A percentile compares a stretch with the other conserved stretches of the same genome.
Conservation (phyloP, 495 filamentous ascomycete species). For the Platismatia glauca region DNA sequence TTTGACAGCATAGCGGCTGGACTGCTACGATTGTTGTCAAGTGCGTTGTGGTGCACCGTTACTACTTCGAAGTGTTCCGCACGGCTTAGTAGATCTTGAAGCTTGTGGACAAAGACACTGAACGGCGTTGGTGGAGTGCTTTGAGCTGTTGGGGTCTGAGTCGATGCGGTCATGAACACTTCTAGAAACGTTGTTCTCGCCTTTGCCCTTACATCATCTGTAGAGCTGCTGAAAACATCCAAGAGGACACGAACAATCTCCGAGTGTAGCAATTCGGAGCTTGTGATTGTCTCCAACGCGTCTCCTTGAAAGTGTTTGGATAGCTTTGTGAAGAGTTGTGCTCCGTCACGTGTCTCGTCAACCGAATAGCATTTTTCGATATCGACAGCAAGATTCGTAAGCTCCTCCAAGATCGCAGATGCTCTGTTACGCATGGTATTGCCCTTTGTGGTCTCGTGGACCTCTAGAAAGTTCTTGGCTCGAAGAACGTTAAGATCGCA, state of each 20-base stretch:
- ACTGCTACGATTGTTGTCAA: conserved; percentile 86
- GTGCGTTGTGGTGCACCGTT: conserved; percentile 86
- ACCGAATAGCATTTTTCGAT: conserved; percentile 60
- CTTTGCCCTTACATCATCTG: conserved; percentile 34
- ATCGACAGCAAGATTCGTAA: conserved; percentile 61
- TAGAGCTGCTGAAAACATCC: conserved; percentile 63
- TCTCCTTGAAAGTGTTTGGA: conserved; percentile 86
- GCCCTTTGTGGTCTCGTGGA: conserved; percentile 66
- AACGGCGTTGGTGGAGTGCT: conserved; percentile 70
- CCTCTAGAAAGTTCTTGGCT: conserved; percentile 73
- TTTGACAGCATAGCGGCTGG: conserved; percentile 94
- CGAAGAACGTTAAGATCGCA: conserved; percentile 64
- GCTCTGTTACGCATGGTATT: conserved; percentile 70
- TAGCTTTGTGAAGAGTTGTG: conserved; percentile 61
- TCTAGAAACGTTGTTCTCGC: conserved; percentile 80
- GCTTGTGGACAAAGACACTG: conserved; percentile 82
- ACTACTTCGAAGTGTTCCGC: conserved; percentile 97
- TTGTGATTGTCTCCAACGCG: conserved; percentile 88
- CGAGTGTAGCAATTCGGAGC: conserved; percentile 85
- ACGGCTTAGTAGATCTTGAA: conserved; percentile 90
- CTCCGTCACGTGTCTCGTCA: conserved; percentile 44
- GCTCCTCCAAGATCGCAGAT: conserved; percentile 57
- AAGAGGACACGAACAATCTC: conserved; percentile 78
- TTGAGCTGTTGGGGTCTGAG: conserved; percentile 48
- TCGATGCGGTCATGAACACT: conserved; percentile 80